phyloP scores from a whole-genome alignment of 2,329 filamentous ascomycete species.

The Waltergamsia citrina region DNA sequence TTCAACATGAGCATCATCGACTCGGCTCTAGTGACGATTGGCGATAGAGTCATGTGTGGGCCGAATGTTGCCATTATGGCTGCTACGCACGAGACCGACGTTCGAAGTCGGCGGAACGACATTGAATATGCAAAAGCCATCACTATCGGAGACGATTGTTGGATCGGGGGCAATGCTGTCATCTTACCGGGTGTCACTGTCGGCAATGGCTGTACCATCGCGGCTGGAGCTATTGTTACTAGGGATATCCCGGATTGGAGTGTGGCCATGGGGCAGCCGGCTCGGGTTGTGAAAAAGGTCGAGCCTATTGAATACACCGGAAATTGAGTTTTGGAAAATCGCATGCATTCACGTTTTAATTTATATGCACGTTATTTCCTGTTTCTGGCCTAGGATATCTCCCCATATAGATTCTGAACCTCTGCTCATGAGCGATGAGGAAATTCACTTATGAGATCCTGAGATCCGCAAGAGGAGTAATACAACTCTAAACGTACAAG shows the following conservation, averaged over 20 bases:
- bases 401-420: too few species aligned
- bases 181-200: slow-evolving; percentile 44
- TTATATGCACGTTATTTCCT: too few species aligned
- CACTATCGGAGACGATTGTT: slow-evolving; percentile 42
- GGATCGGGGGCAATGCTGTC: slow-evolving; percentile 39
- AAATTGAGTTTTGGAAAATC: too few species aligned
- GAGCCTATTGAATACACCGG: slow-evolving; percentile 11
- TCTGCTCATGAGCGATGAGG: too few species aligned
- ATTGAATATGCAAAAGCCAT: slow-evolving; percentile 37
- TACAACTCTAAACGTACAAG: too few species aligned
- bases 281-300: slow-evolving; percentile 37
- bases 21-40: slow-evolving; percentile 60
- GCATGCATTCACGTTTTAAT: too few species aligned
- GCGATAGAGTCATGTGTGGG: slow-evolving; percentile 61
- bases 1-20: slow-evolving; percentile 56
- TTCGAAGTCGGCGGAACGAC: slow-evolving; percentile 33
- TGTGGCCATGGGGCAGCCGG: slow-evolving; percentile 37
- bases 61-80: slow-evolving; percentile 63
- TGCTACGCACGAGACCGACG: slow-evolving; percentile 62
- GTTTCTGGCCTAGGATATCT: too few species aligned
- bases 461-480: too few species aligned
- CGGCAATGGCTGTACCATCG: slow-evolving; percentile 40
- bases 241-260: slow-evolving; percentile 36
- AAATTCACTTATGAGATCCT: too few species aligned
- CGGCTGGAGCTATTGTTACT: slow-evolving; percentile 40